Conservation (phyloP, 768 basidiomycete species). For the Trametes cinnabarina region DNA sequence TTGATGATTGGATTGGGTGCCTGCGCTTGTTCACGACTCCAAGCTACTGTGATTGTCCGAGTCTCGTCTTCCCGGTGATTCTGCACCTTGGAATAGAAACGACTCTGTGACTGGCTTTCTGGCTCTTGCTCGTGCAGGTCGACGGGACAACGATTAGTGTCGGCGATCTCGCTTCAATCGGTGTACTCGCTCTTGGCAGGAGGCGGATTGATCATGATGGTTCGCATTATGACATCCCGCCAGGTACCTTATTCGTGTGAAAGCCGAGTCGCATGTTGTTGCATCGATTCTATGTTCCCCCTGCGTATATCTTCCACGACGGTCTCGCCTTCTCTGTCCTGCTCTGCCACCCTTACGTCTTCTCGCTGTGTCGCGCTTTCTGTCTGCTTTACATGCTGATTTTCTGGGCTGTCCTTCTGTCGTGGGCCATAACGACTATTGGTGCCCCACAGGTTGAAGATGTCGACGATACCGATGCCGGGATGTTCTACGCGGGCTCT, state of each 20-base stretch:
- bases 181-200: not conserved
- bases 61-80: too few relatives aligned
- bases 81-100: too few relatives aligned
- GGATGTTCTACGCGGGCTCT: conserved; percentile 15
- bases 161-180: not conserved
- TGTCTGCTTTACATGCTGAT: not conserved
- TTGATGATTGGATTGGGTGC: too few relatives aligned
- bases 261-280: too few relatives aligned
- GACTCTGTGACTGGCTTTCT: too few relatives aligned
- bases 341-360: not conserved
- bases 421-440: not conserved
- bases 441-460: not conserved
- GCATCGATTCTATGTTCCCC: not conserved
- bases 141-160: too few relatives aligned
- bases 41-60: too few relatives aligned
- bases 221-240: conserved; percentile 10
- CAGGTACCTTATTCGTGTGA: not conserved
- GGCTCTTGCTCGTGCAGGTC: too few relatives aligned
- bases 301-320: not conserved
- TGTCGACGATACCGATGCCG: conserved; percentile 6
- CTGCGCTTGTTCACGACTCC: too few relatives aligned
- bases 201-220: not conserved
- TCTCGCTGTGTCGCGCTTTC: not conserved
- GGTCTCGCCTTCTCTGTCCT: not conserved
- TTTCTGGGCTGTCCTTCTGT: not conserved